Evolutionary conservation across 768 basidiomycete genomes (phyloP).

Genomic region (Pulveroboletus frians): DNA sequence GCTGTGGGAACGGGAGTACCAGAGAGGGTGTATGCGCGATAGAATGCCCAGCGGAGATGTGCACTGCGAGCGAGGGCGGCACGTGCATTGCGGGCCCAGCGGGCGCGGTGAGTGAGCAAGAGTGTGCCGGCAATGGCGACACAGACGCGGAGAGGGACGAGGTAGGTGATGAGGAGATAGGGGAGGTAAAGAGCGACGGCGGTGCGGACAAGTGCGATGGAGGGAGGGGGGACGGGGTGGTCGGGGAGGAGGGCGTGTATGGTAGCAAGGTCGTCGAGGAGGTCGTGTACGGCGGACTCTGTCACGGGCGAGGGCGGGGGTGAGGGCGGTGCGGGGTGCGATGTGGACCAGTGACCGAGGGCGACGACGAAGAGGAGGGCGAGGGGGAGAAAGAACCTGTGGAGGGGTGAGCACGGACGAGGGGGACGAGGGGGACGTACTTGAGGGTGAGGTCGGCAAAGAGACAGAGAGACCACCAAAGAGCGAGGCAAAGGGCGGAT

Average conservation of each 20-base stretch:
- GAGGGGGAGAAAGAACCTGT: constrained; percentile 57
- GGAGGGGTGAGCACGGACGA: neutral
- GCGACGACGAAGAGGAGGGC: constrained; percentile 38
- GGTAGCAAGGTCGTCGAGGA: constrained; percentile 59
- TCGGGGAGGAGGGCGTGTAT: constrained; percentile 59
- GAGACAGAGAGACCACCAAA: constrained; percentile 78
- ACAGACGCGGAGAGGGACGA: constrained; percentile 58
- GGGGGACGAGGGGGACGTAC: constrained; percentile 27
- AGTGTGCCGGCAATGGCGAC: constrained; percentile 56
- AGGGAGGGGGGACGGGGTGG: constrained; percentile 23
- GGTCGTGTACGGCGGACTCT: constrained; percentile 48
- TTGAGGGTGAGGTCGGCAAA: constrained; percentile 47
- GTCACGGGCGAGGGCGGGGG: constrained; percentile 37
- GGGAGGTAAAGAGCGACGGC: constrained; percentile 54
- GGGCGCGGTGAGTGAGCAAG: constrained; percentile 59
- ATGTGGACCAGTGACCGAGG: constrained; percentile 26
- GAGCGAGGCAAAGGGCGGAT: constrained; percentile 58
- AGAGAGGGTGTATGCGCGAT: constrained; percentile 45
- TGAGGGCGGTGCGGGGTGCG: neutral
- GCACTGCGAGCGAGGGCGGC: constrained; percentile 58
- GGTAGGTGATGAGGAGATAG: constrained; percentile 59
- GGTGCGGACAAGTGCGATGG: constrained; percentile 46
- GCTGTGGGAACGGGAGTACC: constrained; percentile 48
- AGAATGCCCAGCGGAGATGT: constrained; percentile 60
- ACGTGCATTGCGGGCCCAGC: constrained; percentile 56